Evolutionary conservation across 768 basidiomycete species (phyloP), one percentile per base, ranked within the genome.

Genomic region (Kwoniella botswanensis): DNA sequence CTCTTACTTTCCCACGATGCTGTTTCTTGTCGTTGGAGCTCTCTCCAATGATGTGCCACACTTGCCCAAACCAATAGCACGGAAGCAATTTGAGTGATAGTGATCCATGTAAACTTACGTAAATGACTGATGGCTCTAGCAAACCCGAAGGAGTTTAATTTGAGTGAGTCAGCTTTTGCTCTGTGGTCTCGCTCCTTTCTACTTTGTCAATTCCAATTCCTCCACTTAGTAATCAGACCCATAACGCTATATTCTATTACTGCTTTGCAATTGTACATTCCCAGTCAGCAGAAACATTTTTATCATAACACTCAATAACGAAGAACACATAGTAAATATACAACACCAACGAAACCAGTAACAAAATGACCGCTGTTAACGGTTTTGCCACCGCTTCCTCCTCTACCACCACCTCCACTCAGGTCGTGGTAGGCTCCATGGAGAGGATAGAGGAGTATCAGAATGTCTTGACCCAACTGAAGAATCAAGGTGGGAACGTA

Each of bases 391-490:
- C 59, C 17, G 46, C 53, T 54, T 57, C 55, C 3, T 55, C 42
- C 43, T 59, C 65, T 12, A 64, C 43, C 43, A 21, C 71, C 13
- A 60, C 67, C 53, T 35, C 73, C 9, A 71, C 75, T 4, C 77
- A 79, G 67, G 74, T 83, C n/a, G 81, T 83, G 17, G 70, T 83
- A 24, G 82, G 82, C 22, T 81, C 78, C n/a, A 80, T 82, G 79
- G 68, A 81, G 29, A 58, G 82, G 42, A 74, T 74, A 29, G 71
- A 77, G 42, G 82, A 83, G 50, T 83, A 83, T 68, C 81, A 82
- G 68, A 44, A 52, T 12, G 18, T 79, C 2, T 35, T 83, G 56
- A 68, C 57, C n/a, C 55, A 52, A 7, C 63, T 83, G 57, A 74
- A 82, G 41, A 55, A 61, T n/a, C 71, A 63, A 24, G 75, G 67